Evolutionary conservation across 441 rosid genomes (phyloP), one percentile per base, ranked within the genome.

Genomic region (Aquilaria agallochum): DNA sequence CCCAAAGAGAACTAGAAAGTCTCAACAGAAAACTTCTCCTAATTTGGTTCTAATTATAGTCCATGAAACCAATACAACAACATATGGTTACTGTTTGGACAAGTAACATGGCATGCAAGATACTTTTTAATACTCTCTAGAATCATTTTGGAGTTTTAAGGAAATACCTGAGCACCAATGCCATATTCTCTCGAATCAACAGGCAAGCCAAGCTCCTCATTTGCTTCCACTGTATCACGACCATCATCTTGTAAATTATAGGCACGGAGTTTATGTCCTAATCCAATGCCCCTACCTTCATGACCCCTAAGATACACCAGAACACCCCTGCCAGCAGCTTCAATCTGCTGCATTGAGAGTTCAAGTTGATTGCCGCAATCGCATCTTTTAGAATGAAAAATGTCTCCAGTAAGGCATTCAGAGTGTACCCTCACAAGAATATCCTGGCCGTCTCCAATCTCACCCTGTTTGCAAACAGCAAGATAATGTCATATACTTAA

Each of bases 181-280:
- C 98, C 96, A 55, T 92, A 92, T 72, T 92, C 98, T 59, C 92
- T 78, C 5, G 96, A 90, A 72, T 92, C 97, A 67, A 86, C 80
- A 15, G 96, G 97, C 63, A 92, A 78, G 13, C 97, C 96, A 27
- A 90, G 78, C 27, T 92, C 94, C 69, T 75, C 94, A 58, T 92
- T 92, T 46, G 98, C 97, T 83, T 92, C 98, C 34, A 90, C 92
- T 0, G 97, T 84, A 66, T 83, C 92, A 2, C 88, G 83, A 9
- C 98, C 96, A 66, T 76, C 89, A 64, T 92, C 98, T 70, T 92
- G 98, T n/a, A 92, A 81, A 80, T 86, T 88, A 76, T 92, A 92
- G 61, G 98, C 96, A 42, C 82, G 83, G 53, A 92, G 95, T 79
- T 90, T 90, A 72, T 92, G 98, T 56, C 97, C 97, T 71, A 90